Evolutionary conservation across 208 protist species (phyloP).

Genomic region (Paratrypanosoma confusum): DNA sequence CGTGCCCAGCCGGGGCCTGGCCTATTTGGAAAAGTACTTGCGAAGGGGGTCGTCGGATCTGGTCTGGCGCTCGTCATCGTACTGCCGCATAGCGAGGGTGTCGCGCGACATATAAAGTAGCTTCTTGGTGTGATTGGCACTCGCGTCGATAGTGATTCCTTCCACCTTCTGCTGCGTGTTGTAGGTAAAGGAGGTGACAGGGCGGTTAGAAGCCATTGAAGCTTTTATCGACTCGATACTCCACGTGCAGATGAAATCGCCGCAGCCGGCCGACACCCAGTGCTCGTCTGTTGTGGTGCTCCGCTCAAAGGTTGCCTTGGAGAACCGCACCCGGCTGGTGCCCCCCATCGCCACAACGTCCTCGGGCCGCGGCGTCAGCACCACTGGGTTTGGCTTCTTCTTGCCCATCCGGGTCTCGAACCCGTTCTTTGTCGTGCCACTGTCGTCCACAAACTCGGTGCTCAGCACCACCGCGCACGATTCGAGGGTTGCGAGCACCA

Average conservation of each 20-base stretch:
- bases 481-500: conserved; percentile 36
- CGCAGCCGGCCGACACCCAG: conserved; percentile 39
- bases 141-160: no score
- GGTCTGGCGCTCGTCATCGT: no score
- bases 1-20: no score
- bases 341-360: conserved; percentile 32
- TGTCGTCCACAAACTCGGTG: conserved; percentile 27
- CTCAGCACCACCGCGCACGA: conserved; percentile 32
- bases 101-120: no score
- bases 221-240: conserved; percentile 28
- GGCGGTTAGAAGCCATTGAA: no score
- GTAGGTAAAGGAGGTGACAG: no score
- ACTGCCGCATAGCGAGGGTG: no score
- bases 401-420: conserved; percentile 39
- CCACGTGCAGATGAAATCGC: conserved; percentile 38
- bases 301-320: conserved; percentile 30
- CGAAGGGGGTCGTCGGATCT: no score
- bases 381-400: conserved; percentile 33
- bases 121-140: no score
- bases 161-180: no score
- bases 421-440: conserved; percentile 16
- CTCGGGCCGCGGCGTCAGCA: conserved; percentile 26
- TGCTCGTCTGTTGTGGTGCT: conserved; percentile 19
- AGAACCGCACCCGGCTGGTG: conserved; percentile 23
- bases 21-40: no score